These are phyloP conservation scores for Biscogniauxia mediterranea DNA, from an alignment of 2,329 filamentous ascomycete genomes.

Conservation along the genomic window DNA sequence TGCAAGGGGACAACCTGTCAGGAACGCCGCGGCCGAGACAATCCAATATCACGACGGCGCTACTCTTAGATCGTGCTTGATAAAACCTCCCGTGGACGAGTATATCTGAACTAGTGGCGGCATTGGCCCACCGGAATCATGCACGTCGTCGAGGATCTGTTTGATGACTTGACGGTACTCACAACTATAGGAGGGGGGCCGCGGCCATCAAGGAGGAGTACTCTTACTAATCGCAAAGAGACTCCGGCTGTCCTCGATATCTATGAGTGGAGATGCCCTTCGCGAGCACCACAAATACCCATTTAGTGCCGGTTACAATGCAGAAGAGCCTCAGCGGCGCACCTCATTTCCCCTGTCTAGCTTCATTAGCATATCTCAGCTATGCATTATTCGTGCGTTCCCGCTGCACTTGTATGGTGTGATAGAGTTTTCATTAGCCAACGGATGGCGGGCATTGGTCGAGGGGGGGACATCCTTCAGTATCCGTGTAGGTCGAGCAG, in stretches of 20 bases:
- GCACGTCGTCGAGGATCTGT: neutral
- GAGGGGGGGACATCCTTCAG: neutral
- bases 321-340: neutral
- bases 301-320: neutral
- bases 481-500: neutral
- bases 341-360: neutral
- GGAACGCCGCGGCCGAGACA: neutral
- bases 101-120: neutral
- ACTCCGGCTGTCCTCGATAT: neutral
- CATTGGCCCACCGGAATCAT: neutral
- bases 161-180: neutral
- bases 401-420: neutral
- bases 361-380: neutral
- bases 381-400: neutral
- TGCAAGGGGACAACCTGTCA: neutral
- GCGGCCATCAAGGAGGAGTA: neutral
- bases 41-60: neutral
- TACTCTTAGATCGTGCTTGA: neutral
- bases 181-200: neutral
- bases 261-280: neutral
- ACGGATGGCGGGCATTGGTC: neutral
- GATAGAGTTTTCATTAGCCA: neutral
- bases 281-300: neutral
- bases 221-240: neutral
- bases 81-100: neutral